Evolutionary conservation across 352 stramenopile species (phyloP), one percentile per base, ranked within the genome.

Genomic region (Pelagophyceae sp.): DNA sequence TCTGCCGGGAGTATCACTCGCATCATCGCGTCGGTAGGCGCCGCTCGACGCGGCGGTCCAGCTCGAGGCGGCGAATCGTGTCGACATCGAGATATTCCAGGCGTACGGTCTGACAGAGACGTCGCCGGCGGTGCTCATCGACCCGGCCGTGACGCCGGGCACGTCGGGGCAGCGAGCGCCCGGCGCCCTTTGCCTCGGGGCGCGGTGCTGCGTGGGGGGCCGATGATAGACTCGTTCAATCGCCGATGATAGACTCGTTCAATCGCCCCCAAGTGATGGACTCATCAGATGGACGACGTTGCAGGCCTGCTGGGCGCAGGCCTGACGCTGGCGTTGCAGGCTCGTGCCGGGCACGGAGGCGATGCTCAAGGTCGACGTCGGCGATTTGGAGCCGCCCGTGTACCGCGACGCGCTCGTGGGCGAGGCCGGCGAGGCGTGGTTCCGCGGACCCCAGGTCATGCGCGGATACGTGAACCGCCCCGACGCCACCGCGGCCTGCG

Each of bases 401-500:
- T 35, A 74, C 6, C 83, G 86, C 50, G 70, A 84, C 38, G 77
- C 35, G 5, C 29, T 32, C 17, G 29, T 29, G 29, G 63, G 79
- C 63, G 63, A 72, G 35, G 31, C 37, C 50, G 93, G 92, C 37
- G 92, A 96, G 81, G 80, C 96, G 0, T 79, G 88, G 38, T 90
- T 93, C 77, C 89, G 91, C 60, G 90, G 90, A 0, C 93, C 92
- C 6, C 58, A 80, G 58, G 87, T 94, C 25, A 97, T 97, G 92
- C 85, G 88, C 76, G 89, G 93, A 0, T 97, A 97, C 78, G 82
- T 94, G 0, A 89, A 95, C 78, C 88, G 94, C 75, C 76, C 87
- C 0, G 89, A 95, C 33, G 91, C 91, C 58, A 97, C 92, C 54
- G 82, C 81, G 29, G 84, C 84, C 69, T 91, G 88, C 54, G 83